These are phyloP conservation scores for Tolypocladium amazonense DNA, from an alignment of 2,329 filamentous ascomycete species.

Conservation along the genomic window DNA sequence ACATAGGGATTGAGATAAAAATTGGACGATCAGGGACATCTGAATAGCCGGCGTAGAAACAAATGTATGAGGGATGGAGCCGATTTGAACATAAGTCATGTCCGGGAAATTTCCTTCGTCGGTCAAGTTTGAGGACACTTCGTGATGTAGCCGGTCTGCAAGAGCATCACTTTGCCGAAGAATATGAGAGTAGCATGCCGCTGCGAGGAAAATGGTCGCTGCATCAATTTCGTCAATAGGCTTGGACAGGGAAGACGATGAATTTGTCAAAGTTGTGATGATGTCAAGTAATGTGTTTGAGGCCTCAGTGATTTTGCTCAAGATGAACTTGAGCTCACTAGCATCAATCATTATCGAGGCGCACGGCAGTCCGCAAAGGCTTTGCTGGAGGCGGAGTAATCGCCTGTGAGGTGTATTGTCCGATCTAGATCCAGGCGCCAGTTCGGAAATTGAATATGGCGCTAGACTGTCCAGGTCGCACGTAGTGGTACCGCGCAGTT, in stretches of 20 bases:
- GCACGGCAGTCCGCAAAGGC: background rate
- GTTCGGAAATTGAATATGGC: background rate
- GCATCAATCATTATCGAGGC: background rate
- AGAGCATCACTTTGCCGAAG: conserved; percentile 1
- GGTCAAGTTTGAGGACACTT: background rate
- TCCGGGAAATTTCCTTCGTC: background rate
- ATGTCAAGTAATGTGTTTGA: conserved; percentile 1
- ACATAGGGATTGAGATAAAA: conserved; percentile 1
- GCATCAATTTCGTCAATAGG: background rate
- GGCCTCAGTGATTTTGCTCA: background rate
- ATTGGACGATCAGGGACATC: conserved; percentile 1
- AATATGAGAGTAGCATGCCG: conserved; percentile 2
- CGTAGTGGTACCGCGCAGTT: background rate
- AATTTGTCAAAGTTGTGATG: background rate
- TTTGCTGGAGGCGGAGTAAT: background rate
- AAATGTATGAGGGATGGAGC: background rate
- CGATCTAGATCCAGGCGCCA: background rate
- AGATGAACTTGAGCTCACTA: background rate
- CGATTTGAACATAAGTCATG: conserved; percentile 2
- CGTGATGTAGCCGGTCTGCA: background rate
- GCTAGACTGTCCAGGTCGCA: background rate
- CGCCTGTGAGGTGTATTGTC: background rate
- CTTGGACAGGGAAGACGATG: background rate
- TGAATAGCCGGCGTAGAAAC: conserved; percentile 2
- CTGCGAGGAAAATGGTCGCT: conserved; percentile 1